Base-by-base conservation (phyloP, 1,139 yeast species). In the Hansenula anomala region DNA sequence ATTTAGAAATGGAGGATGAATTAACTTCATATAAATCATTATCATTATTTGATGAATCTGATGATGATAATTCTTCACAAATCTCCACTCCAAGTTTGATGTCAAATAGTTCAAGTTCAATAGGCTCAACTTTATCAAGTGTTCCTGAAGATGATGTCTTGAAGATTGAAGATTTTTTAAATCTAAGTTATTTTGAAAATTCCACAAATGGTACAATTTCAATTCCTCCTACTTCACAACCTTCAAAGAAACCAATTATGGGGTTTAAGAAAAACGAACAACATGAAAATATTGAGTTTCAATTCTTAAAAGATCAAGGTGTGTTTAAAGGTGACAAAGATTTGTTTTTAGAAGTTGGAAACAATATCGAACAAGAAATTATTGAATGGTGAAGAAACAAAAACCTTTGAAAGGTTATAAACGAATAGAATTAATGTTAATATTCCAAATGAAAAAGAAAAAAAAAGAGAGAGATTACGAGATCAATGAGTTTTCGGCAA, bases 71-170 rank as follows among this genome's bases (percentile, higher is more conserved):
- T 9, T 36, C 43, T 8, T 52, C 56, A 1, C 47, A 47, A 28
- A 44, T 48, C 19, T 52, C 55, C 2, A 43, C 52, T 6, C 55
- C 53, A 4, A 49, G 53, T 2, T 30, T 51, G 28, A 39, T 45
- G 12, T 51, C 49, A 2, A 43, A 48, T 6, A 36, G 39, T 8
- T 40, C 52, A 1, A 47, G 49, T 3, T 26, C 42, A 13, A 25
- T 48, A 45, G n/a, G n/a, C n/a, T 15, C 46, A 14, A 39, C 39
- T 18, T 46, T 51, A 4, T 31, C 51, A 30, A 35, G 41, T 1
- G 49, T 52, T 17, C 42, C 51, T 37, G 56, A 52, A 39, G 55
- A 52, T 13, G 20, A 46, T 16, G 42, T 42, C 17, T 34, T 51
- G 16, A 50, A 46, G 30, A 39, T 49, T 14, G 54, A 49, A 33